Evolutionary conservation across 1,284 basidiomycete genomes (phyloP), one percentile per base, ranked within the genome.

Genomic region (Cystobasidium pallidum): DNA sequence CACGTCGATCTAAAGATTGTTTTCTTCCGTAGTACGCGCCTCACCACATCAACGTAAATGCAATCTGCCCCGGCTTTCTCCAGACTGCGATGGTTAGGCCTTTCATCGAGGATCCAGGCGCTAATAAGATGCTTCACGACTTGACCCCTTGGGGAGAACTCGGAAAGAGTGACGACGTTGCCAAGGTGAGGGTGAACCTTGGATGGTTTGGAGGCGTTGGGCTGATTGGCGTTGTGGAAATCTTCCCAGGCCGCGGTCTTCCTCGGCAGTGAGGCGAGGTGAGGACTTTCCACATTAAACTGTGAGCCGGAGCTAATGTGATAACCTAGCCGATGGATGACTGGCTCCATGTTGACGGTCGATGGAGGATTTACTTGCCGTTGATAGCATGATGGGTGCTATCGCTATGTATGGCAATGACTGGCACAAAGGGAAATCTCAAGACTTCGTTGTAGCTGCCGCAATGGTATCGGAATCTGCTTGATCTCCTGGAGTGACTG

Each of bases 331-430:
- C 43, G 43, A 3, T 45, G 43, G 43, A 45, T 45, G 43, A 45
- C 43, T 17, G 43, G 43, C 6, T 45, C 43, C 43, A 45, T 45
- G 43, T 19, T 45, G 15, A 45, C 43, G n/a, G 15, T 45, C n/a
- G 43, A 45, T n/a, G 43, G 43, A 11, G 43, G 43, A 45, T 45
- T 45, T 19, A 45, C 43, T n/a, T 45, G 43, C 43, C 43, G 43
- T n/a, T 45, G 43, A 45, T n/a, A 45, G 43, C 43, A 3, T 45
- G 8, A n/a, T n/a, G n/a, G n/a, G n/a, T n/a, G n/a, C n/a, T n/a
- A n/a, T n/a, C n/a, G n/a, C n/a, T n/a, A n/a, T n/a, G n/a, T n/a
- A n/a, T n/a, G n/a, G n/a, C n/a, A n/a, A n/a, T n/a, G n/a, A 10
- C 32, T 15, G 43, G n/a, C 3, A 15, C 43, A 15, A 15, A 11